Conservation (phyloP, 2,329 filamentous ascomycete species). For the Fusarium floridanum region DNA sequence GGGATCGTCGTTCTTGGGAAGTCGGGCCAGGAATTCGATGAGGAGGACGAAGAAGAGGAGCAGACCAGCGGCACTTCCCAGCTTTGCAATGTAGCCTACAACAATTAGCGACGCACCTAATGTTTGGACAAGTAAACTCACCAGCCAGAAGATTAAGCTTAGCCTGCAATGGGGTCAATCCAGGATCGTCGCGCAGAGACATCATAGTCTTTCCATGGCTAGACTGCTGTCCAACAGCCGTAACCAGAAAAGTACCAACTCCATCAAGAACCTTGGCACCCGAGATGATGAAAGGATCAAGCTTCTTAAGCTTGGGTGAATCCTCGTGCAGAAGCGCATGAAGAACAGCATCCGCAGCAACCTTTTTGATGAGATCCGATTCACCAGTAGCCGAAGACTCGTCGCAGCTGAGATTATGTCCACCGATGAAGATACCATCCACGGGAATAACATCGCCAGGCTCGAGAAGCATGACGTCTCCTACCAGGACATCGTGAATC, state of each 20-base stretch:
- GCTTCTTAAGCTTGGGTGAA: conserved; percentile 59
- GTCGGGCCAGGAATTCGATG: conserved; percentile 77
- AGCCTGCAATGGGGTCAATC: conserved; percentile 66
- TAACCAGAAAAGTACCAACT: conserved; percentile 67
- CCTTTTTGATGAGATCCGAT: conserved; percentile 79
- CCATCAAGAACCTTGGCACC: conserved; percentile 67
- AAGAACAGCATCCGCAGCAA: conserved; percentile 69
- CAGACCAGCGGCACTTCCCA: conserved; percentile 74
- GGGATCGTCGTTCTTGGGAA: conserved; percentile 63
- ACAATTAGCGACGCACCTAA: not conserved
- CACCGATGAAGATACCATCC: conserved; percentile 75
- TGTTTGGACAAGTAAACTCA: conserved; percentile 11
- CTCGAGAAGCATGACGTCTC: conserved; percentile 77
- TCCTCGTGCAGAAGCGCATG: conserved; percentile 60
- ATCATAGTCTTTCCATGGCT: conserved; percentile 68
- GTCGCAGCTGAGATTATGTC: conserved; percentile 70
- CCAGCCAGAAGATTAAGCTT: conserved; percentile 57
- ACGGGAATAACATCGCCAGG: conserved; percentile 78
- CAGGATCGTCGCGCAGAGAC: conserved; percentile 64
- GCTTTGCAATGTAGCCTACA: conserved; percentile 50
- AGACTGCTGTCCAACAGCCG: conserved; percentile 66
- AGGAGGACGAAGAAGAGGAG: conserved; percentile 83
- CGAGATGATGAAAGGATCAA: conserved; percentile 75
- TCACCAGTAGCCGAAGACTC: conserved; percentile 81
- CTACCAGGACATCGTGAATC: conserved; percentile 76